phyloP scores from a whole-genome alignment of 2,329 filamentous ascomycete genomes.

The Fusarium sp. region DNA sequence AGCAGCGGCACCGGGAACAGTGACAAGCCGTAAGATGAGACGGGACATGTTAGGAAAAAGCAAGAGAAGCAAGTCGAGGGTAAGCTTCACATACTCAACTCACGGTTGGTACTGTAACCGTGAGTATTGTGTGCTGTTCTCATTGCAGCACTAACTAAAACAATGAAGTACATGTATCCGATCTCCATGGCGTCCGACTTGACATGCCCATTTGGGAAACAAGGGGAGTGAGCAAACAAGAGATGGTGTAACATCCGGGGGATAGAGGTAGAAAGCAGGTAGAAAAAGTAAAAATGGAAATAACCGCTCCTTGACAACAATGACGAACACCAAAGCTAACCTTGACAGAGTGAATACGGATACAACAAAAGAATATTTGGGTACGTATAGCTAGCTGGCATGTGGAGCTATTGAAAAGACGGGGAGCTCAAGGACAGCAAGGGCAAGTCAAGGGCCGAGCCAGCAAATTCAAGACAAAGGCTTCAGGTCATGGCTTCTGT shows the following conservation, averaged over 20 bases:
- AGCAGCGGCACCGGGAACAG: slow-evolving; percentile 25
- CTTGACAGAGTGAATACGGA: slow-evolving; percentile 21
- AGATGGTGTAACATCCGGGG: slow-evolving; percentile 14
- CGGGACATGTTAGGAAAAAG: slow-evolving; percentile 27
- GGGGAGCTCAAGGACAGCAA: slow-evolving; percentile 17
- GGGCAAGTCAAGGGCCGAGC: slow-evolving; percentile 14
- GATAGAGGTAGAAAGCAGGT: slow-evolving; percentile 10
- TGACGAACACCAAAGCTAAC: slow-evolving; percentile 18
- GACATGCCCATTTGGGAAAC: slow-evolving; percentile 25
- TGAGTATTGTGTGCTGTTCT: slow-evolving; percentile 7
- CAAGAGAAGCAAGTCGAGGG: slow-evolving; percentile 20
- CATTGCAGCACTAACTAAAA: slow-evolving; percentile 4
- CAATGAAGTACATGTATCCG: not conserved
- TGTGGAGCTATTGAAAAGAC: slow-evolving; percentile 28
- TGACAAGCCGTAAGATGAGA: slow-evolving; percentile 30
- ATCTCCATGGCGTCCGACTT: slow-evolving; percentile 12
- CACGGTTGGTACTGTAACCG: not conserved
- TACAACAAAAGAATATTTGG: not conserved
- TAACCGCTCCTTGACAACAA: slow-evolving; percentile 4
- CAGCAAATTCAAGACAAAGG: slow-evolving; percentile 30
- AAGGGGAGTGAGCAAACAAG: slow-evolving; percentile 19
- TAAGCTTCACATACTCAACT: slow-evolving; percentile 11
- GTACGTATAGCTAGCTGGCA: slow-evolving; percentile 23
- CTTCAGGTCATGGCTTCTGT: slow-evolving; percentile 16
- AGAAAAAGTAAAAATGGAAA: slow-evolving; percentile 16